A percentile compares a stretch with the other conserved stretches of the same genome.
phyloP scores from a whole-genome alignment of 2,329 filamentous ascomycete species.

The Colletotrichum shisoi region DNA sequence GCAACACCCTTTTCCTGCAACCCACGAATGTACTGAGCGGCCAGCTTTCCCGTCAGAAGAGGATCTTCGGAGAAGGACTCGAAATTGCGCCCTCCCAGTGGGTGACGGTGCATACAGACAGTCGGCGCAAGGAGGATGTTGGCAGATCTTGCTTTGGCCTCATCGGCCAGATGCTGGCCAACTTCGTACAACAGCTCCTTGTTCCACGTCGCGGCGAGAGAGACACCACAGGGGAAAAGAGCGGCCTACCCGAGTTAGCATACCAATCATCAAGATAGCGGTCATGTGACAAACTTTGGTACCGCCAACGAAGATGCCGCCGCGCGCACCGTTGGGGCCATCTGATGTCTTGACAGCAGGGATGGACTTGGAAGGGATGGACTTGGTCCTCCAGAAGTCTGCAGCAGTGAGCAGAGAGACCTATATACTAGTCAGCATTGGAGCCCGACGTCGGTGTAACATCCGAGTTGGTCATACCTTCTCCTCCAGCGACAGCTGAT shows the following conservation, averaged over 20 bases:
- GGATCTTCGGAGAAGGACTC: conserved; percentile 89
- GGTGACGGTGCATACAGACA: conserved; percentile 82
- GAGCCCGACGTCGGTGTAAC: not conserved
- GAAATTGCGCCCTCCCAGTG: conserved; percentile 84
- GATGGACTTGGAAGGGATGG: conserved; percentile 69
- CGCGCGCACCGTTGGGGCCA: conserved; percentile 74
- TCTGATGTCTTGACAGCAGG: conserved; percentile 73
- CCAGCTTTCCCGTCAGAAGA: conserved; percentile 75
- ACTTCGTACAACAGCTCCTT: conserved; percentile 72
- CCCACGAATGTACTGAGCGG: conserved; percentile 75
- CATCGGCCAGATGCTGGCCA: conserved; percentile 74
- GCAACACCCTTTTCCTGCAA: conserved; percentile 77
- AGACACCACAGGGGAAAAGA: conserved; percentile 80
- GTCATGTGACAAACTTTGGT: conserved; percentile 58
- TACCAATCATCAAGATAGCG: not conserved
- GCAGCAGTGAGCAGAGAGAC: conserved; percentile 67
- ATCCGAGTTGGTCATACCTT: conserved; percentile 54
- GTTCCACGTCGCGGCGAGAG: conserved; percentile 82
- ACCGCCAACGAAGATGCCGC: conserved; percentile 73
- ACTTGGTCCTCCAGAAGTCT: conserved; percentile 75
- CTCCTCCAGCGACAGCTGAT: conserved; percentile 63
- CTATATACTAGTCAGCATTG: conserved; percentile 45
- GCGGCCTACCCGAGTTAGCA: conserved; percentile 62
- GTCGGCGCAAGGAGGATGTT: conserved; percentile 79
- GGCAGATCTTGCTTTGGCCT: conserved; percentile 76